Evolutionary conservation across 2,329 filamentous ascomycete species (phyloP).

Genomic region (Rutstroemia sp.): DNA sequence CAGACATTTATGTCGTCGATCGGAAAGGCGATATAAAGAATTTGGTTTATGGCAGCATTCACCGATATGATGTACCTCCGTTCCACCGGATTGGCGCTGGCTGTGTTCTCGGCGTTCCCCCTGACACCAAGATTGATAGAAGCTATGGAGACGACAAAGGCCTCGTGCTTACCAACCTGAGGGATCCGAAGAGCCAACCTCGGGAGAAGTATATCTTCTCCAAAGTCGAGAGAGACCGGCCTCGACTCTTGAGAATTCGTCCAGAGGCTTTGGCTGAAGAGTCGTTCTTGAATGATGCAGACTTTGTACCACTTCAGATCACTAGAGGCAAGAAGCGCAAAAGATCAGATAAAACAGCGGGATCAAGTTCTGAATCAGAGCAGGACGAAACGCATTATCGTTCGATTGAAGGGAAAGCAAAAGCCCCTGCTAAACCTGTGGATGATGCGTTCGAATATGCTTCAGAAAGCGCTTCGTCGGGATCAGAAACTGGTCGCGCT

Average conservation of each 20-base stretch:
- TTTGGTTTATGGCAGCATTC: slow-evolving; percentile 63
- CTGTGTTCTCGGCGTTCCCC: slow-evolving; percentile 58
- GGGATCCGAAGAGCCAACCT: slow-evolving; percentile 27
- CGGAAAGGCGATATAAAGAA: slow-evolving; percentile 71
- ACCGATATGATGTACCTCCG: slow-evolving; percentile 62
- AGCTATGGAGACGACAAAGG: slow-evolving; percentile 43
- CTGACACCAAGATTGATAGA: slow-evolving; percentile 58
- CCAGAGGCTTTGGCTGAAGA: slow-evolving; percentile 25
- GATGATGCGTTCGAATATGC: slow-evolving; percentile 36
- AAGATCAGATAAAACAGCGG: slow-evolving; percentile 20
- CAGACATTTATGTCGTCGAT: slow-evolving; percentile 54
- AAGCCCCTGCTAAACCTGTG: slow-evolving; percentile 30
- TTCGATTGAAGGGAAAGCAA: slow-evolving; percentile 58
- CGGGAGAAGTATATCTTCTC: slow-evolving; percentile 41
- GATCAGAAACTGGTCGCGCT: slow-evolving; percentile 30
- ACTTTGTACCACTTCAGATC: slow-evolving; percentile 42
- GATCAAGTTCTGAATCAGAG: slow-evolving; percentile 34
- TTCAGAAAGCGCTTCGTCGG: slow-evolving; percentile 35
- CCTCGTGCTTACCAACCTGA: slow-evolving; percentile 38
- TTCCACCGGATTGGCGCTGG: slow-evolving; percentile 67
- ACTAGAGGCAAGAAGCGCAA: slow-evolving; percentile 29
- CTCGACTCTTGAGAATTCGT: slow-evolving; percentile 36
- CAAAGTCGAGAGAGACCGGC: slow-evolving; percentile 33
- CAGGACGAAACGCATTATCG: slow-evolving; percentile 51
- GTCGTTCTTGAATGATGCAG: slow-evolving; percentile 24